phyloP scores from a whole-genome alignment of 2,329 filamentous ascomycete species.

The Juglanconis sp. region DNA sequence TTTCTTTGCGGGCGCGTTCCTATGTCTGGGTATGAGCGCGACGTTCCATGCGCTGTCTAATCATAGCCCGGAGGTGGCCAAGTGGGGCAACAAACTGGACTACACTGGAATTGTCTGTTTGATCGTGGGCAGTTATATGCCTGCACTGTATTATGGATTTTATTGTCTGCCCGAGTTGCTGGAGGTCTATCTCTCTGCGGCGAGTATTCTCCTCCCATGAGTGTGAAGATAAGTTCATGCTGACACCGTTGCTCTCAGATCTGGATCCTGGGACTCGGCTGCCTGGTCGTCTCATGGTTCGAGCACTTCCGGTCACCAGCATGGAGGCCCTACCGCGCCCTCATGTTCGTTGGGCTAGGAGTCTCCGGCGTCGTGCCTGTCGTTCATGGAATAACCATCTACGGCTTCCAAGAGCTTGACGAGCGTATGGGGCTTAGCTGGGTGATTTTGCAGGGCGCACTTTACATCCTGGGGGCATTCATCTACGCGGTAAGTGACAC shows the following conservation, averaged over 20 bases:
- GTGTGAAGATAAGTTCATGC: background rate
- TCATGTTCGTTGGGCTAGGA: conserved; percentile 87
- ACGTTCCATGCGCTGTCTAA: conserved; percentile 83
- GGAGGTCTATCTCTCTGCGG: conserved; percentile 71
- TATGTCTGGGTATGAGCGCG: conserved; percentile 77
- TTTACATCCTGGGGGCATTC: conserved; percentile 83
- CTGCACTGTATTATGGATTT: conserved; percentile 84
- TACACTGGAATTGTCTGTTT: conserved; percentile 90
- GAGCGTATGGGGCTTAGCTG: conserved; percentile 76
- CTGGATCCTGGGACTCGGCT: conserved; percentile 70
- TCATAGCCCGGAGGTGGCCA: conserved; percentile 74
- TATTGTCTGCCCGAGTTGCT: conserved; percentile 66
- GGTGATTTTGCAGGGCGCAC: conserved; percentile 72
- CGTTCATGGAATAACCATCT: conserved; percentile 67
- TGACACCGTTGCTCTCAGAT: conserved; percentile 54
- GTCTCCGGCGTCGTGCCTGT: conserved; percentile 81
- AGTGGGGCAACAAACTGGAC: conserved; percentile 88
- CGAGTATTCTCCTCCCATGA: conserved; percentile 36
- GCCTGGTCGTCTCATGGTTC: conserved; percentile 71
- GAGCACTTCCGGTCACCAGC: conserved; percentile 79
- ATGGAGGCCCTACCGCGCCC: conserved; percentile 80
- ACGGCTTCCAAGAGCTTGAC: conserved; percentile 64
- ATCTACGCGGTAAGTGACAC: conserved; percentile 71
- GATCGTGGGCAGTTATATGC: conserved; percentile 89
- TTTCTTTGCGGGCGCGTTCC: conserved; percentile 73